Base-by-base conservation (phyloP, 2,329 filamentous ascomycete genomes). In the Annulohypoxylon truncatum region DNA sequence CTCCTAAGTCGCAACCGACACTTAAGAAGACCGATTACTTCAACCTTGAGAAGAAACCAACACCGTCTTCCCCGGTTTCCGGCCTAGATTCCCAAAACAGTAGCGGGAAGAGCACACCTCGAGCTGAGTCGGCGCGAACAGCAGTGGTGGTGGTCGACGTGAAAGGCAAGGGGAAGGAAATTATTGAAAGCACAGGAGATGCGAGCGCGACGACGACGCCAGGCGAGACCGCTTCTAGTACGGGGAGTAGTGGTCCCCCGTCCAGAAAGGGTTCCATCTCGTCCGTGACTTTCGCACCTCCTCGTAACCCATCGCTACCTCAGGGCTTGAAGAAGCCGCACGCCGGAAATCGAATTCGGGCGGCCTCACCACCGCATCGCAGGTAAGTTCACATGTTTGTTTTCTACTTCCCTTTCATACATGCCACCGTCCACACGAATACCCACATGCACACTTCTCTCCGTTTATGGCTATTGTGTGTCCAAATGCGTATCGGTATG, bases 271-370 rank as follows among this genome's bases (percentile, higher is more conserved):
- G 79, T 10, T 87, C 84, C 1, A 74, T 80, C 29, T 81, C 82
- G 28, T 85, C 82, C 12, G 79, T 87, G 55, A 79, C 79, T 7
- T 86, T 86, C 69, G 81, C 79, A 2, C 74, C 77, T n/a, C 79
- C 79, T 26, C 74, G 73, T 0, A 80, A 84, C 66, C 82, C 81
- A 3, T 76, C 77, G 18, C 75, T 86, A 15, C 83, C 84, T 3
- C 84, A 85, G 65, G 84, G 84, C 24, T 68, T 74, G 2, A 82
- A 83, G 63, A 82, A 83, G 63, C 79, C 78, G 57, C 82, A 83
- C 47, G 77, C 79, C 53, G 80, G 79, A 31, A 75, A 69, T 53
- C 79, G 82, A 22, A 81, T 82, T 48, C 76, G 82, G 58, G 81
- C 76, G 22, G 82, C 79, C 35, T 87, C 85, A 24, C 85, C 85